Evolutionary conservation across 306 rosid species (phyloP).

Genomic region (Abrus precatorius): DNA sequence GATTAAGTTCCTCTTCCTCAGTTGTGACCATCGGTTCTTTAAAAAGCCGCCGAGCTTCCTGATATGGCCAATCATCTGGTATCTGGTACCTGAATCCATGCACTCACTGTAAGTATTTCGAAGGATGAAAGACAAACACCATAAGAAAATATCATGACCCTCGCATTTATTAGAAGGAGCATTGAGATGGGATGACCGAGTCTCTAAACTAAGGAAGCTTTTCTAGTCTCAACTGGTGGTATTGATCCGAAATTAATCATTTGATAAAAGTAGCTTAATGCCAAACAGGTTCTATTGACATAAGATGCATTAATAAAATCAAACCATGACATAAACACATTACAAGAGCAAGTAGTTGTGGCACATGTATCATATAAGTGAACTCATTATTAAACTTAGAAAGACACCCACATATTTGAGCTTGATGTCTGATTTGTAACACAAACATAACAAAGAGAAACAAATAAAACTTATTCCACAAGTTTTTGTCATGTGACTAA

Average conservation of each 20-base stretch:
- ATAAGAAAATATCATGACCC: conserved; percentile 35
- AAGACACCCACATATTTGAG: conserved; percentile 27
- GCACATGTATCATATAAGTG: background rate
- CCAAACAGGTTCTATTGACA: conserved; percentile 12
- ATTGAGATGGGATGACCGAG: conserved; percentile 1
- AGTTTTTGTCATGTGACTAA: conserved; percentile 18
- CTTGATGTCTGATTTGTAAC: conserved; percentile 17
- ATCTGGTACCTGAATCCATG: conserved; percentile 79
- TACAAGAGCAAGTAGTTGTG: conserved; percentile 16
- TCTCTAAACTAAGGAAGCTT: background rate
- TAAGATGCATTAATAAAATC: conserved; percentile 9
- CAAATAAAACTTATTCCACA: conserved; percentile 24
- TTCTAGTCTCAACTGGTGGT: conserved; percentile 10
- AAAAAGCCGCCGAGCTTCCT: conserved; percentile 90
- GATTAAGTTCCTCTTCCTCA: conserved; percentile 75
- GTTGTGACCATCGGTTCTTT: conserved; percentile 78
- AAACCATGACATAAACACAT: conserved; percentile 17
- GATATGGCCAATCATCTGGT: conserved; percentile 91
- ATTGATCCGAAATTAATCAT: conserved; percentile 16
- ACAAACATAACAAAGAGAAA: conserved; percentile 38
- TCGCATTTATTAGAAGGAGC: background rate
- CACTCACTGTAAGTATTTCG: conserved; percentile 13
- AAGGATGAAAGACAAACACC: conserved; percentile 18
- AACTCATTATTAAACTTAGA: conserved; percentile 32
- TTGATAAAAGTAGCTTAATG: background rate